Evolutionary conservation across 306 rosid species (phyloP), one percentile per base, ranked within the genome.

Genomic region (Vigna hirtella): DNA sequence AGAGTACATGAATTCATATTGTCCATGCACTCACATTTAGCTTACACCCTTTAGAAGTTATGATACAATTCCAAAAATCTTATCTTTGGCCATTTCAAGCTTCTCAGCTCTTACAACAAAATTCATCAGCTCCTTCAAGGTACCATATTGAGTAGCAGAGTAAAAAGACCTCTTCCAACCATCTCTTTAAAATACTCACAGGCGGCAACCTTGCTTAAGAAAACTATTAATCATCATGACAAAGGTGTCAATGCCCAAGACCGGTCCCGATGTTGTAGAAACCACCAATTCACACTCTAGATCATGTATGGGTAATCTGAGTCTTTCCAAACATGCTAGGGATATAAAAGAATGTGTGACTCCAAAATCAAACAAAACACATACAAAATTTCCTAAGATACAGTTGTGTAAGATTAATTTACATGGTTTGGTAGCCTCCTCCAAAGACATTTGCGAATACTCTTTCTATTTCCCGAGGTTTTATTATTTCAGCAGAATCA

Each of bases 1-100:
- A 93, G 77, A 93, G 87, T 4, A 92, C 90, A 66, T 91, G 96
- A 85, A 93, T 91, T 96, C 97, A 93, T 56, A 93, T 91, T 47
- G 98, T 93, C 92, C 97, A 93, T 11, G 91, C 93, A 81, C n/a
- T 77, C 73, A 81, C 92, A 78, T 93, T 87, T 68, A 93, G 79
- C 45, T 88, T 92, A 67, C 96, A 83, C 45, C 89, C 90, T 64
- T 77, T 83, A 67, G 81, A 80, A 59, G 78, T 70, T 69, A 80
- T 83, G 12, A 93, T 81, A 70, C 89, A 88, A 86, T 85, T 83
- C 97, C 97, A 91, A 24, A 24, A 24, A 24, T 24, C 24, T 22
- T 22, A 86, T 91, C 97, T 79, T 93, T 90, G 18, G 96, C 96
- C 89, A 93, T 69, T 76, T 91, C 97, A 76, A 93, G 92, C 88